Conservation (phyloP, 768 basidiomycete genomes). For the Lyophyllum shimeji region DNA sequence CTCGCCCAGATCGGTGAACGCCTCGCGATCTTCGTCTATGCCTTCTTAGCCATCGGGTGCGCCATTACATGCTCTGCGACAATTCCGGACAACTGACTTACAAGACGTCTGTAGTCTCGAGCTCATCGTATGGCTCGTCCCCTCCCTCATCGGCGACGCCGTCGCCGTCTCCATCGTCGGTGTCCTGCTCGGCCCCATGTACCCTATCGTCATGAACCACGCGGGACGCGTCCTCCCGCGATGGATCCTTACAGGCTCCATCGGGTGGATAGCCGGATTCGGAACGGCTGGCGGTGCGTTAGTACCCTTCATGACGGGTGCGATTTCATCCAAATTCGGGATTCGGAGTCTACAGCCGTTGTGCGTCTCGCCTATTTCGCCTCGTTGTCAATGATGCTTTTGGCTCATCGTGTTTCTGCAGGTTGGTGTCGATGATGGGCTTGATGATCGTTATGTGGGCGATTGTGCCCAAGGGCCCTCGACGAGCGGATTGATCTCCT, state of each 20-base stretch:
- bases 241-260: conserved; percentile 63
- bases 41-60: conserved; percentile 48
- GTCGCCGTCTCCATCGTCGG: conserved; percentile 67
- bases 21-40: conserved; percentile 51
- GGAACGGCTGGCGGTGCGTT: conserved; percentile 74
- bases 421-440: conserved; percentile 61
- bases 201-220: conserved; percentile 73
- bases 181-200: conserved; percentile 73
- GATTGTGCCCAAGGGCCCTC: conserved; percentile 37
- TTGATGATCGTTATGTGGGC: conserved; percentile 58
- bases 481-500: conserved; percentile 19
- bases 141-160: conserved; percentile 62
- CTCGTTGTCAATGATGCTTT: neutral
- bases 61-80: conserved; percentile 14
- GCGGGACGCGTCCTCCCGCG: conserved; percentile 66
- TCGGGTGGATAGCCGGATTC: conserved; percentile 68
- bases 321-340: conserved; percentile 60
- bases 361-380: conserved; percentile 40
- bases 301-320: conserved; percentile 72
- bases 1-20: conserved; percentile 50
- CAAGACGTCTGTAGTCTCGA: conserved; percentile 55
- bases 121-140: conserved; percentile 67
- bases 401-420: conserved; percentile 20
- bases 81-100: neutral
- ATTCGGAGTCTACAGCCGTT: conserved; percentile 63